Percentiles rank a stretch among this genome's conserved stretches.
Evolutionary conservation across 2,329 filamentous ascomycete species (phyloP).

Genomic region (Neurospora crassa): DNA sequence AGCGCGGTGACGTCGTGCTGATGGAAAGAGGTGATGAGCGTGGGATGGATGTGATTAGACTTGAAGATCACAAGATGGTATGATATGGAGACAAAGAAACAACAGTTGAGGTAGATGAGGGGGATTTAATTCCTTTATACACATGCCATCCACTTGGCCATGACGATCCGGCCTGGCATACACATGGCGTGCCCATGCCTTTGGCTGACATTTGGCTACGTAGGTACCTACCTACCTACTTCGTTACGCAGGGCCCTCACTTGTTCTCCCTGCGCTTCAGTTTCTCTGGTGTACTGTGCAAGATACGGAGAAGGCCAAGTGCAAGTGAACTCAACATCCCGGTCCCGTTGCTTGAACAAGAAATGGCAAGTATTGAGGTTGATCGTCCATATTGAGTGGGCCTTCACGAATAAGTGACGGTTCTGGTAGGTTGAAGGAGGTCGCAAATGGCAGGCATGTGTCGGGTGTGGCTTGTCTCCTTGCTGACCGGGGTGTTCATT

Average conservation of each 20-base stretch:
- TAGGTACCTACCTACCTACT: not conserved
- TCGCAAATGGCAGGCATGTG: not conserved
- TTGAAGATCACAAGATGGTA: conserved; percentile 1
- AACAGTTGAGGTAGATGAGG: conserved; percentile 3
- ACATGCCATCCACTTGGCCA: not conserved
- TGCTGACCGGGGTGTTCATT: not conserved
- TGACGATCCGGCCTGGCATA: not conserved
- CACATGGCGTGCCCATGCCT: not conserved
- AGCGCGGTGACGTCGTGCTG: conserved; percentile 3
- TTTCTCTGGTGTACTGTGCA: not conserved
- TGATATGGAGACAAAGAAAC: conserved; percentile 7
- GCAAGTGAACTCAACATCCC: not conserved
- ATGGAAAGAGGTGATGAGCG: not conserved
- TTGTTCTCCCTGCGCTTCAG: not conserved
- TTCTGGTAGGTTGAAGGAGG: not conserved
- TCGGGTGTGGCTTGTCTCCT: not conserved
- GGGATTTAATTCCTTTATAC: conserved; percentile 11
- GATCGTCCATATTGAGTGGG: not conserved
- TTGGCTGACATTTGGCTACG: not conserved
- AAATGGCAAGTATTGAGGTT: not conserved
- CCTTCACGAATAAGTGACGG: not conserved
- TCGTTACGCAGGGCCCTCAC: not conserved
- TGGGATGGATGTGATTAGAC: not conserved
- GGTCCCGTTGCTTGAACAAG: not conserved
- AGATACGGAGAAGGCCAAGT: not conserved